Conservation (phyloP, 805 yeast genomes). For the Starmerella potacharoeniae region DNA sequence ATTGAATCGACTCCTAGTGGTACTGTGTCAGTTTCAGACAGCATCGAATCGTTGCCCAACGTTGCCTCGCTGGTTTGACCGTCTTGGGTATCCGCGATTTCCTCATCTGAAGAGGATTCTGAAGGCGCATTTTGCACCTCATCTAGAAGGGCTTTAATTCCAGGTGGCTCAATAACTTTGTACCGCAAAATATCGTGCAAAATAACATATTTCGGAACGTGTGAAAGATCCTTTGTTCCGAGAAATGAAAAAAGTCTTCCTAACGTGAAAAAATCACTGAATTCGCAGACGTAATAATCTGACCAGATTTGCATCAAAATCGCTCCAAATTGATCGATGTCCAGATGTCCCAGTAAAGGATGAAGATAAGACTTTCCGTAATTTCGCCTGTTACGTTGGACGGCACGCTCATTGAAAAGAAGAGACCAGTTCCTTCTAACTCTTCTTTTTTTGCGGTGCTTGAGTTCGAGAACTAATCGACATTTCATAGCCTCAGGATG, state of each 20-base stretch:
- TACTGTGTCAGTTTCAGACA: no score
- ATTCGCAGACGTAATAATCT: background rate
- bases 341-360: background rate
- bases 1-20: no score
- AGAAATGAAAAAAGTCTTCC: background rate
- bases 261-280: constrained; percentile 10
- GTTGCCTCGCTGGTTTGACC: no score
- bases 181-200: background rate
- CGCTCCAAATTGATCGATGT: background rate
- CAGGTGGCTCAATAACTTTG: background rate
- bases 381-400: background rate
- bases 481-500: background rate
- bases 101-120: no score
- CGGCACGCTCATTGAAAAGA: background rate
- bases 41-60: no score
- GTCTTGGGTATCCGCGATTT: no score
- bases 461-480: background rate
- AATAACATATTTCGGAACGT: background rate
- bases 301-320: background rate
- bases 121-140: no score
- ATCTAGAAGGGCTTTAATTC: background rate
- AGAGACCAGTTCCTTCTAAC: background rate
- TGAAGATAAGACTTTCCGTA: background rate
- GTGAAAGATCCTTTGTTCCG: background rate
- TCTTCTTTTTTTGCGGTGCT: background rate